Evolutionary conservation across 208 protist species (phyloP), one percentile per base, ranked within the genome.

Genomic region (Trypanosoma boissoni): DNA sequence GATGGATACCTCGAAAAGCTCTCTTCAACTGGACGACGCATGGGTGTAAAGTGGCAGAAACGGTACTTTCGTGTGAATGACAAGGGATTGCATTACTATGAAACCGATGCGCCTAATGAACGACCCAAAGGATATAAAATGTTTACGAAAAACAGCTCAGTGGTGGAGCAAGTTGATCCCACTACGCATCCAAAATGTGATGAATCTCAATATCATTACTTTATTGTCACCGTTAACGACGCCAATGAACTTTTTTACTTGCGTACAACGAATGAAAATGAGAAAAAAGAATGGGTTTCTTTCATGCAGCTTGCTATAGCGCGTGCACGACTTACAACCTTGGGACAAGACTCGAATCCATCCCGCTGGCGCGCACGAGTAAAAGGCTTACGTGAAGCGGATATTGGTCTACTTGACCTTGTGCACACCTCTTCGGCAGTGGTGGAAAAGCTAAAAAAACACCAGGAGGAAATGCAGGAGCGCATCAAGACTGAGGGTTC

Each of bases 61-160:
- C 62, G 68, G 2, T 74, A 57, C 29, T 55, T 74, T 27, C 61
- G 68, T 23, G 68, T 66, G 18, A 64, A 58, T 23, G 68, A 74
- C 29, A 74, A 57, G 32, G 68, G 68, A 18, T 45, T 74, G 45
- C 63, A 71, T 37, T 71, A 71, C 32, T 74, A 70, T 66, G 53
- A 63, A 23, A 74, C 58, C 14, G 56, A 66, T 20, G 23, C 18
- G 8, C 36, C 48, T 16, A 46, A 24, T 44, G 56, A 71, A 26
- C 61, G 65, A 41, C 58, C 68, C 10, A 74, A 74, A 46, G 68
- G 68, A 10, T 70, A 64, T 31, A 58, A 66, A n/a, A 8, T 70
- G 5, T 70, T 74, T 37, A 64, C 59, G 6, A 37, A 21, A 3
- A 42, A 54, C 2, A 70, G 55, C 12, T 39, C 0, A 1, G 51